These are phyloP conservation scores for Euptelea pleiosperma DNA, from an alignment of 164 flowering plant species.

Conservation along the genomic window DNA sequence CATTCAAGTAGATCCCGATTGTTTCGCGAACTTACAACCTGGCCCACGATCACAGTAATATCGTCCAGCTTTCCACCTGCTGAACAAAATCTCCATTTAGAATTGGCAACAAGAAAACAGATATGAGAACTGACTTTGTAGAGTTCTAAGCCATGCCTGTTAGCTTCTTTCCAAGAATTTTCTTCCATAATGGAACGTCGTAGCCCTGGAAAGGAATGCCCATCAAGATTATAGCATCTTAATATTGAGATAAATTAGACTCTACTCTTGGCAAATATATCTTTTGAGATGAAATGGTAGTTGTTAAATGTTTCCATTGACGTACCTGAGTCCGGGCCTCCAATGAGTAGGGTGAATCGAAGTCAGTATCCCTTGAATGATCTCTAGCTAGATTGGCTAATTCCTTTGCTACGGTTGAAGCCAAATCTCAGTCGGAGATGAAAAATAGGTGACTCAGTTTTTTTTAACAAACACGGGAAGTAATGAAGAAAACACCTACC, in stretches of 20 bases:
- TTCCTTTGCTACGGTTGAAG: conserved; percentile 68
- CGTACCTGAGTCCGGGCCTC: conserved; percentile 77
- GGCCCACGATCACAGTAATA: conserved; percentile 72
- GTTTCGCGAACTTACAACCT: conserved; percentile 44
- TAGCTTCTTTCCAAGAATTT: conserved; percentile 70
- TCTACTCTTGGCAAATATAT: no score
- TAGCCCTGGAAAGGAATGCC: conserved; percentile 44
- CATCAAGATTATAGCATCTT: background rate
- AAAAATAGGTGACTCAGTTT: background rate
- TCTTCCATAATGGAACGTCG: conserved; percentile 83
- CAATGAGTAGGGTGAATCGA: conserved; percentile 76
- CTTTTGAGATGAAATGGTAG: background rate
- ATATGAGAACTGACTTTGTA: background rate
- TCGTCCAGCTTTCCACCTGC: conserved; percentile 90
- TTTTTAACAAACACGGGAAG: background rate
- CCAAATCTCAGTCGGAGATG: conserved; percentile 15
- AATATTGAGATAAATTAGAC: background rate
- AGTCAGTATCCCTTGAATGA: conserved; percentile 63
- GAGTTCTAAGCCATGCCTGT: conserved; percentile 41
- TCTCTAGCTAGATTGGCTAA: conserved; percentile 67
- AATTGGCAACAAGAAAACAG: background rate
- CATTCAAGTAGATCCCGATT: background rate
- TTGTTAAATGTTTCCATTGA: background rate
- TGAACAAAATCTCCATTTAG: conserved; percentile 1
- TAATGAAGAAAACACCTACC: conserved; percentile 37